Evolutionary conservation across 306 rosid genomes (phyloP), one percentile per base, ranked within the genome.

Genomic region (Quercus variabilis): DNA sequence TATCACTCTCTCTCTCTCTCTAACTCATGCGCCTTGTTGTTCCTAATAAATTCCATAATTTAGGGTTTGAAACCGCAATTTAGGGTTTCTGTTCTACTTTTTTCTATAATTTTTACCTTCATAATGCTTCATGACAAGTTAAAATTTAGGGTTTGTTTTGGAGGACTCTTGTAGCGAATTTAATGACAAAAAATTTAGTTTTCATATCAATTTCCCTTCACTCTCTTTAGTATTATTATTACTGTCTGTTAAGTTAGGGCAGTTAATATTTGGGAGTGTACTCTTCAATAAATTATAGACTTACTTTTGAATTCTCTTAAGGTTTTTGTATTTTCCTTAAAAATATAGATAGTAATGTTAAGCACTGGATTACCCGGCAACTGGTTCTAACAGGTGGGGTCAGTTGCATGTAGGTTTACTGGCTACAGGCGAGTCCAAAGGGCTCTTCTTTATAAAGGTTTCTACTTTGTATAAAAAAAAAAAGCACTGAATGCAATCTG

Each of bases 1-100:
- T 89, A 78, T 73, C 73, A 38, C 15, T 69, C 69, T 26, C 41
- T 73, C n/a, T n/a, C 15, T 69, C 69, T 26, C 73, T 82, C 70
- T 71, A 8, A 7, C 26, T 79, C 31, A 6, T 52, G 30, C 20
- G 51, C 74, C 63, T 38, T 51, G 17, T 2, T 78, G 4, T 49
- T 58, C 46, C 10, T 9, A 57, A 5, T 38, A 25, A 20, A 59
- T 55, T 23, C 11, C 19, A 30, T 15, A 8, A 62, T 11, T 71
- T 79, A 15, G 76, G 73, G 70, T 15, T 28, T 31, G 21, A 20
- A 19, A 38, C 28, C 67, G 51, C 13, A 74, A 49, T 59, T 69
- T 35, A 4, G 26, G 52, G 72, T 6, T 80, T 75, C 25, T 75
- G 43, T 38, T 4, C 10, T n/a, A 15, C 20, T 8, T 7, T 18